Base-by-base conservation (phyloP, 148 eudicot genomes). In the Heliosperma pusillum region DNA sequence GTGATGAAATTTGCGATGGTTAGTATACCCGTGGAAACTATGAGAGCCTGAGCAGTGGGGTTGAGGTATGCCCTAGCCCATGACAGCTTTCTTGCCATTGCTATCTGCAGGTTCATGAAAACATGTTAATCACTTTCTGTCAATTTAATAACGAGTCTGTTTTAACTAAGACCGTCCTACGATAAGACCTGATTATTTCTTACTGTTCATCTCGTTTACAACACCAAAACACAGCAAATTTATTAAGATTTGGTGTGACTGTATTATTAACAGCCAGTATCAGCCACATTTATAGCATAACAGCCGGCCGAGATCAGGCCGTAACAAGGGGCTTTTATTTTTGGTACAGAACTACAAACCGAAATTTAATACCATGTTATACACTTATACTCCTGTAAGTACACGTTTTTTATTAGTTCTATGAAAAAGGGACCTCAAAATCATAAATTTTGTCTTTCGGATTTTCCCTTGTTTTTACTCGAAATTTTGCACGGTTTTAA, bases 41-140 rank as follows among this genome's bases (percentile, higher is more conserved):
- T 90, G 80, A 91, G 97, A 84, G 96, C 97, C 72, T 94, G 97
- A 70, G 98, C 97, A 71, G 97, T 84, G 62, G 80, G 96, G 53
- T 91, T 94, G 67, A 94, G 98, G 74, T 87, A 76, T 61, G 96
- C 90, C 79, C 87, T 91, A 55, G 93, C 98, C 98, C 98, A 94
- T 60, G 98, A 88, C 65, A 91, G 70, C 93, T 88, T 87, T 82
- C 91, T 90, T 72, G 83, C 97, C 85, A 90, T 94, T 61, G 97
- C 90, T 69, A 91, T 16, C 97, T 89, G 88, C 84, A 84, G 24
- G 0, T 74, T 42, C 12, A 19, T 36, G 4, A 40, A 25, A n/a
- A 5, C 19, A 66, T 10, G 21, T 40, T 16, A 8, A n/a, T 29
- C 30, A 29, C 30, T 29, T 29, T 29, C 30, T 29, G 30, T 29